Conservation (phyloP, 495 filamentous ascomycete genomes). For the Aspergillus avenaceus region DNA sequence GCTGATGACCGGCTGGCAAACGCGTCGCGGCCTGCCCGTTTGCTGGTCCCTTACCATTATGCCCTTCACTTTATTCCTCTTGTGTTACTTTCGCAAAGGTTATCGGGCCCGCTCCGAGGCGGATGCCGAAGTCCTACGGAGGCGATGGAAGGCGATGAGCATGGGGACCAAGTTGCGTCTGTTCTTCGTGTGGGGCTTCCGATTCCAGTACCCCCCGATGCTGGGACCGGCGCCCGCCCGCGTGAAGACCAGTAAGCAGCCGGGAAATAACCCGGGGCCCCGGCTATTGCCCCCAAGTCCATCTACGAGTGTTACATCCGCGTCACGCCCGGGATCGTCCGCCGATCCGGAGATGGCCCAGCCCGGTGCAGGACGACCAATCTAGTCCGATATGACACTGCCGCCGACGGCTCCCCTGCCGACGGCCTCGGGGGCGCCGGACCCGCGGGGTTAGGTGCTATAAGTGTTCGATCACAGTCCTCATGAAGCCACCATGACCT, state of each 20-base stretch:
- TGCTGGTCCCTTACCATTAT: conserved; percentile 38
- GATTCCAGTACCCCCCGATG: conserved; percentile 40
- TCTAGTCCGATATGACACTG: too few relatives aligned
- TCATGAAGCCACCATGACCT: too few relatives aligned
- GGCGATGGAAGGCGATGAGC: conserved; percentile 41
- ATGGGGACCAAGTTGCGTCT: conserved; percentile 33
- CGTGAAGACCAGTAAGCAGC: conserved; percentile 23
- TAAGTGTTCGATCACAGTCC: too few relatives aligned
- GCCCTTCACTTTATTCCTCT: conserved; percentile 34
- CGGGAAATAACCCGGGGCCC: conserved; percentile 17
- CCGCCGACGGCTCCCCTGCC: neutral
- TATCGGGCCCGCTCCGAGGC: conserved; percentile 33
- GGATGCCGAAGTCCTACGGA: conserved; percentile 35
- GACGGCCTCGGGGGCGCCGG: neutral
- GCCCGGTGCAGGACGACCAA: neutral
- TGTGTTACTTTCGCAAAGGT: conserved; percentile 37
- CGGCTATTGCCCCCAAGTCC: conserved; percentile 12
- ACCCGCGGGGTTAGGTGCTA: too few relatives aligned
- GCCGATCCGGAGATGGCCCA: neutral
- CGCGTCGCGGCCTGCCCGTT: conserved; percentile 44
- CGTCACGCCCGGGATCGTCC: neutral
- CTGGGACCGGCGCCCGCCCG: conserved; percentile 28
- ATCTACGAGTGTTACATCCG: neutral
- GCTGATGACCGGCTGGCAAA: conserved; percentile 46
- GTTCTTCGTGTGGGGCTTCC: conserved; percentile 50